These are phyloP conservation scores for Porpolomopsis calyptriformis DNA, from an alignment of 768 basidiomycete genomes.

Conservation along the genomic window DNA sequence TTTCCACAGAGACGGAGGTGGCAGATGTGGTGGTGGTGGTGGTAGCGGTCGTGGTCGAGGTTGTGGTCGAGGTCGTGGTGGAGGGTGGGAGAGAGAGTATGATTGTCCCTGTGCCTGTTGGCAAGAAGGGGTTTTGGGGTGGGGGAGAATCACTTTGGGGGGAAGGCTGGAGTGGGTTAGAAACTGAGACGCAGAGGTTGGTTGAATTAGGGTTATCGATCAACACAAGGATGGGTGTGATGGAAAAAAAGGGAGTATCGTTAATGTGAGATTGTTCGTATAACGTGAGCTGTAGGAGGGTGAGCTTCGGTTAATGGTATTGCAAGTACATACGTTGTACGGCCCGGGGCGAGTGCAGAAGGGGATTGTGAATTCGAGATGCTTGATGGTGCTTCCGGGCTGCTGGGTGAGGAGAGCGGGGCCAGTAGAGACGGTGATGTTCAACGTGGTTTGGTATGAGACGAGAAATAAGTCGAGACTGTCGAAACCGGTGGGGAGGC, in stretches of 20 bases:
- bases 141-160: conserved; percentile 28
- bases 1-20: conserved; percentile 11
- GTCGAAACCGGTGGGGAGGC: conserved; percentile 26
- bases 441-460: conserved; percentile 26
- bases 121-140: conserved; percentile 22
- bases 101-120: too few relatives aligned
- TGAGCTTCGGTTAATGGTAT: too few relatives aligned
- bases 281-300: conserved; percentile 29
- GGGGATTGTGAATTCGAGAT: conserved; percentile 30
- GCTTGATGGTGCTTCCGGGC: conserved; percentile 31
- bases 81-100: too few relatives aligned
- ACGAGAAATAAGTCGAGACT: conserved; percentile 34
- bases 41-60: conserved; percentile 8
- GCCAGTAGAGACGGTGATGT: conserved; percentile 30
- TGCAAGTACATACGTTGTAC: conserved; percentile 30
- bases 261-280: conserved; percentile 33
- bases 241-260: conserved; percentile 24
- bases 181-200: conserved; percentile 16
- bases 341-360: conserved; percentile 28
- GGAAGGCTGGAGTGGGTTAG: conserved; percentile 18
- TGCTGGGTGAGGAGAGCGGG: conserved; percentile 28
- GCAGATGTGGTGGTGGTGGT: conserved; percentile 2
- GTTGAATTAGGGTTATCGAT: conserved; percentile 22
- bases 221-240: conserved; percentile 30
- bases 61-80: neutral